These are phyloP conservation scores for Boletus calvinii DNA, from an alignment of 1,284 basidiomycete species.

Conservation along the genomic window DNA sequence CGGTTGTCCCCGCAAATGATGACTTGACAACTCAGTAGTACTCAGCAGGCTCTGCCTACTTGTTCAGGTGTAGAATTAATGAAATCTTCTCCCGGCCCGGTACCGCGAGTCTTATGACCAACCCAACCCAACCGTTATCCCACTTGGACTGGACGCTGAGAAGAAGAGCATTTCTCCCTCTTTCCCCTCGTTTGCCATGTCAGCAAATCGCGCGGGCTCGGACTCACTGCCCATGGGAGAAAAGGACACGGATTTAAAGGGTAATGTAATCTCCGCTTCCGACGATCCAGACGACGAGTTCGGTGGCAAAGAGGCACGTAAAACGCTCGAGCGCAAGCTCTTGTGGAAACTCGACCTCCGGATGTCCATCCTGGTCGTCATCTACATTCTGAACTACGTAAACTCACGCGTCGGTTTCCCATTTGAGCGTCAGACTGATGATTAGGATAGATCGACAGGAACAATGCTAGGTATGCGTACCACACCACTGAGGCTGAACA, in stretches of 20 bases:
- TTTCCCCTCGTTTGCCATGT: constrained; percentile 7
- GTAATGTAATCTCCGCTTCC: background rate
- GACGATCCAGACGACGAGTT: constrained; percentile 38
- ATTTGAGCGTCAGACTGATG: constrained; percentile 1
- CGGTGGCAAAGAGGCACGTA: constrained; percentile 43
- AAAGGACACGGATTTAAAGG: background rate
- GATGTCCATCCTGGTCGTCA: constrained; percentile 51
- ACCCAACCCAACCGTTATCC: background rate
- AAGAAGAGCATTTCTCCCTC: background rate
- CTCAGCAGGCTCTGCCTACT: background rate
- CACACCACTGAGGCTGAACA: background rate
- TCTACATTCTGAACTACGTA: constrained; percentile 58
- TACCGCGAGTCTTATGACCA: background rate
- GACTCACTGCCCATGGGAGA: constrained; percentile 6
- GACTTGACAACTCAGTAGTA: background rate
- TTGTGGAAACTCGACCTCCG: constrained; percentile 48
- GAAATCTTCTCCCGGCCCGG: background rate
- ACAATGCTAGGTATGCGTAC: constrained; percentile 56
- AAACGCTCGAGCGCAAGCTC: constrained; percentile 44
- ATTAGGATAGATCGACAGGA: constrained; percentile 56
- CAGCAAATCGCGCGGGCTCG: background rate
- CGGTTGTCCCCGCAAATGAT: background rate
- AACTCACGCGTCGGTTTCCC: constrained; percentile 8
- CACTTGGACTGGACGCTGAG: background rate
- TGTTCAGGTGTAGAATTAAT: background rate